These are phyloP conservation scores for Cardamine chenopodiifolia DNA, from an alignment of 345 rosid genomes.

Conservation along the genomic window DNA sequence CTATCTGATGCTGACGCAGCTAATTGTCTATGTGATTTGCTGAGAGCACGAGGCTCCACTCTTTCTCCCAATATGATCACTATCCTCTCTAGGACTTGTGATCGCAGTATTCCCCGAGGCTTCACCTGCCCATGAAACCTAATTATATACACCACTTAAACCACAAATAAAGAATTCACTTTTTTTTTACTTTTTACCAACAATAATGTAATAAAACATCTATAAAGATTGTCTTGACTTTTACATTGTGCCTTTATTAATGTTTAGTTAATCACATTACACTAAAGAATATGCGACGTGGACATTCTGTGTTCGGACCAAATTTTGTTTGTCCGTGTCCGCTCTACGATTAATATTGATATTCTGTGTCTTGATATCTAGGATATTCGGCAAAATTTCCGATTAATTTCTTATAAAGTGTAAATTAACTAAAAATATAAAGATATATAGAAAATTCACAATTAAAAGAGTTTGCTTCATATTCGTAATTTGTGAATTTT, in stretches of 20 bases:
- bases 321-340: background rate
- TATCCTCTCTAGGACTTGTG: constrained; percentile 6
- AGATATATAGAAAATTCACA: too few relatives aligned
- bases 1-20: constrained; percentile 16
- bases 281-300: background rate
- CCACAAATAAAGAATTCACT: background rate
- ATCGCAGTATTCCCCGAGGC: constrained; percentile 12
- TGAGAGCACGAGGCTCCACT: background rate
- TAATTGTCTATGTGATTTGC: constrained; percentile 26
- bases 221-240: background rate
- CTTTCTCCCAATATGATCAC: background rate
- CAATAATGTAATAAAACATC: constrained; percentile 6
- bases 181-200: background rate
- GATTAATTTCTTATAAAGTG: background rate
- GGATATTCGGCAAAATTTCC: background rate
- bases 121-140: constrained; percentile 12
- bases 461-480: too few relatives aligned
- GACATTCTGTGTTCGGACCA: background rate
- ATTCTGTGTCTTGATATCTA: background rate
- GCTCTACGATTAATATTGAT: background rate
- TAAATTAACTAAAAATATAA: too few relatives aligned
- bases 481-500: background rate
- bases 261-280: background rate
- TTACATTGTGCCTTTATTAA: background rate
- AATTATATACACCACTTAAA: background rate